phyloP scores from a whole-genome alignment of 164 flowering plant genomes.

The Dillenia turbinata region DNA sequence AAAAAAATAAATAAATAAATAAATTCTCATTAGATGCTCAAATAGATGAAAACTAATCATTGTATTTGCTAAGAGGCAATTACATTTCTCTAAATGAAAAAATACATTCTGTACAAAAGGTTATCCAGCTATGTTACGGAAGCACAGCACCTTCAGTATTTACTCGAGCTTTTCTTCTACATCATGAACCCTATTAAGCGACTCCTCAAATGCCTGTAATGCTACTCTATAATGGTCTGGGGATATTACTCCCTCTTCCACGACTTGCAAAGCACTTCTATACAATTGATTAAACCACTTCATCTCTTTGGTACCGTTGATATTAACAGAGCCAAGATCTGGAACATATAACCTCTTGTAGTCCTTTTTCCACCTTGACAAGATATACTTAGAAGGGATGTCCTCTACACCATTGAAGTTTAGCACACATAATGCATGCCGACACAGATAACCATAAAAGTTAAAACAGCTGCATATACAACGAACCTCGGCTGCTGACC shows the following conservation, averaged over 20 bases:
- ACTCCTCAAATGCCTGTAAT: conserved; percentile 44
- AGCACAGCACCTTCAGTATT: background rate
- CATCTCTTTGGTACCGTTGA: conserved; percentile 24
- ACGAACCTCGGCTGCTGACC: conserved; percentile 31
- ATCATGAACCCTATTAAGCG: conserved; percentile 38
- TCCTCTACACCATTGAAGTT: conserved; percentile 44
- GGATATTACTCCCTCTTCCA: conserved; percentile 45
- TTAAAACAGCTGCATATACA: conserved; percentile 51
- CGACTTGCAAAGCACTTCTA: conserved; percentile 37
- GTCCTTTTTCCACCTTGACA: conserved; percentile 49
- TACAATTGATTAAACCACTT: conserved; percentile 37
- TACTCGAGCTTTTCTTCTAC: conserved; percentile 32
- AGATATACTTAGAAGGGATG: conserved; percentile 43
- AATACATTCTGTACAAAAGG: no score
- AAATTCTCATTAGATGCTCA: no score
- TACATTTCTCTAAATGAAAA: no score
- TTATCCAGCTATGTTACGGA: no score
- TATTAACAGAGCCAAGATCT: conserved; percentile 18
- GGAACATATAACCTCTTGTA: conserved; percentile 28
- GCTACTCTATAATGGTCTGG: conserved; percentile 33
- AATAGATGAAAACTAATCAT: no score
- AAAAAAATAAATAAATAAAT: no score
- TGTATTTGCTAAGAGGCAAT: no score
- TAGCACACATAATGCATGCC: conserved; percentile 45
- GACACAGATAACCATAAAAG: conserved; percentile 44